A percentile compares a stretch with the other conserved stretches of the same genome.
These are phyloP conservation scores for Amylostereum chailletii DNA, from an alignment of 1,284 basidiomycete species.

Conservation along the genomic window DNA sequence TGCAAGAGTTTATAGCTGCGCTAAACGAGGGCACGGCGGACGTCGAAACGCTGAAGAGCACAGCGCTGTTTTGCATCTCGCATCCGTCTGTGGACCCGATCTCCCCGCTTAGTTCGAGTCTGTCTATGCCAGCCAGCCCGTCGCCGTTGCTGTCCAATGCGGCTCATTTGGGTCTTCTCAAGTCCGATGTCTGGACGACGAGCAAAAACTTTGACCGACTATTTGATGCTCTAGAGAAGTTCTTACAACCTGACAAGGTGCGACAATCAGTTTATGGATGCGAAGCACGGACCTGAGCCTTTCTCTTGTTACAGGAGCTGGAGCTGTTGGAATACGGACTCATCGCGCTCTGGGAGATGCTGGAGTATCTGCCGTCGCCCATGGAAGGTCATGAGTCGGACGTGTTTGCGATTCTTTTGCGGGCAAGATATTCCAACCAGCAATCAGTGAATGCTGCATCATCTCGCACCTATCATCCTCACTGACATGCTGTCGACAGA, in stretches of 20 bases:
- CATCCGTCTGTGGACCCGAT: slow-evolving; percentile 42
- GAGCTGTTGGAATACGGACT: slow-evolving; percentile 65
- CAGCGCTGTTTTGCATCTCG: slow-evolving; percentile 51
- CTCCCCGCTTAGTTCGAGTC: slow-evolving; percentile 20
- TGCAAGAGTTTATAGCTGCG: slow-evolving; percentile 41
- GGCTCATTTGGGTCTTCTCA: slow-evolving; percentile 29
- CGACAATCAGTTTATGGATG: slow-evolving; percentile 12
- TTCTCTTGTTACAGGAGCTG: slow-evolving; percentile 33
- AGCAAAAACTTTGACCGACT: slow-evolving; percentile 58
- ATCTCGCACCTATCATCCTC: background rate
- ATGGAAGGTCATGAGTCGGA: slow-evolving; percentile 69
- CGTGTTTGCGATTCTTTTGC: slow-evolving; percentile 54
- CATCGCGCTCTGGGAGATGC: slow-evolving; percentile 68
- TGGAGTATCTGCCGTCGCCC: slow-evolving; percentile 56
- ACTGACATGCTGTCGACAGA: slow-evolving; percentile 29
- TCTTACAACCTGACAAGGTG: slow-evolving; percentile 52
- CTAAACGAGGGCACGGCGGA: slow-evolving; percentile 46
- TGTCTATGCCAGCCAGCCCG: slow-evolving; percentile 28
- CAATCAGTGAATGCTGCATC: slow-evolving; percentile 40
- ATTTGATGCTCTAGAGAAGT: slow-evolving; percentile 52
- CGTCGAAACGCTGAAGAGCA: slow-evolving; percentile 43
- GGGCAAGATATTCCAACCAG: slow-evolving; percentile 59
- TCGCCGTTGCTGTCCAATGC: slow-evolving; percentile 34
- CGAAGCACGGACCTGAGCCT: slow-evolving; percentile 3
- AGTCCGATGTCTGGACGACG: slow-evolving; percentile 55